Base-by-base conservation (phyloP, 768 basidiomycete genomes). In the Naganishia vishniacii region DNA sequence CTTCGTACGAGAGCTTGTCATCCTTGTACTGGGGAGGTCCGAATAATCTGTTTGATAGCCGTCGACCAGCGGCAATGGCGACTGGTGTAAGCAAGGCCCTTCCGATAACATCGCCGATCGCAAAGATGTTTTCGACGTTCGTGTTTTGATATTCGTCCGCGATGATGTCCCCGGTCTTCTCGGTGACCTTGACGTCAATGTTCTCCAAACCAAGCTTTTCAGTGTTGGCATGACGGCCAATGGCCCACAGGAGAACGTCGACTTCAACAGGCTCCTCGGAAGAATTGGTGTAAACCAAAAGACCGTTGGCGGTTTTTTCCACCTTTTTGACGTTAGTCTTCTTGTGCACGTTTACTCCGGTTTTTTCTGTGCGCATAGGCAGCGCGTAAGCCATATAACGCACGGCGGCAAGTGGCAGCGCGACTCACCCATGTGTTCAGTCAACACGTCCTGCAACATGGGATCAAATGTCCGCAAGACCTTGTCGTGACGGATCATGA, bases 401-500 rank as follows among this genome's bases (percentile, higher is more conserved):
- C n/a, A n/a, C n/a, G n/a, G 11, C 40, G 26, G 7, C 49, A 29
- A 45, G 6, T 16, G 16, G 0, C 40, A n/a, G 47, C 5, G 31
- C 29, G 46, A 70, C 75, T 59, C 34, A 78, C 75, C 76, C 86
- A 97, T 93, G 87, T 94, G 87, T 13, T 86, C 84, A 8, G 87
- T 89, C 61, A 98, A 80, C 2, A 84, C 83, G 69, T 94, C 87
- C 78, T 90, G 88, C 56, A 98, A 68, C 37, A 85, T 79, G 0
- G 88, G 88, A 75, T 99, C 95, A 78, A 99, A 98, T 1, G 89
- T 89, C 66, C 95, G 84, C 69, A 99, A 81, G 45, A 98, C 89
- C 61, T 84, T 87, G 59, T 98, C 89, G 59, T 86, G 82, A 59
- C 95, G 87, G 69, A 97, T 97, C 76, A 97, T 77, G 69, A 98